Evolutionary conservation across 345 rosid genomes (phyloP).

Genomic region (Eucalyptus viminalis): DNA sequence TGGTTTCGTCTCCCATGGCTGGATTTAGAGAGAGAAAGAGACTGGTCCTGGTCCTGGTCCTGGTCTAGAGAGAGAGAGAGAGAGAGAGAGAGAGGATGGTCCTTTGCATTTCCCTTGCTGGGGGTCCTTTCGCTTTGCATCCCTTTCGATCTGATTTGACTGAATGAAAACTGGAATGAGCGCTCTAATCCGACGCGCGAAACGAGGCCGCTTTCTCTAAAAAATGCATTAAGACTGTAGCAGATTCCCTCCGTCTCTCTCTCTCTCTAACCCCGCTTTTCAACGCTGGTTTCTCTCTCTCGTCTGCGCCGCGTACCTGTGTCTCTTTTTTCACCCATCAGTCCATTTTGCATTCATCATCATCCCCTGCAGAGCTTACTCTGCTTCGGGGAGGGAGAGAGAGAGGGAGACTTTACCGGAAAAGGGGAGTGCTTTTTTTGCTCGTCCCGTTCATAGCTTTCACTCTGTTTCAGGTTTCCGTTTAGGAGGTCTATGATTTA

Average conservation of each 20-base stretch:
- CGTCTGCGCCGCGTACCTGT: neutral
- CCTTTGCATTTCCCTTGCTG: neutral
- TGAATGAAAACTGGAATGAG: neutral
- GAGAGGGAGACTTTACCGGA: neutral
- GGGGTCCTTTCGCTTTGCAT: neutral
- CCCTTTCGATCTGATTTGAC: neutral
- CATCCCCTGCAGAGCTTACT: neutral
- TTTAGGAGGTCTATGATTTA: neutral
- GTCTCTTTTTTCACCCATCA: neutral
- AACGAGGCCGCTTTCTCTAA: constrained; percentile 10
- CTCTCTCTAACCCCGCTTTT: neutral
- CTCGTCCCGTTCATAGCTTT: neutral
- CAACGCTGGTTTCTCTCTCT: neutral
- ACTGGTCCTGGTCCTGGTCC: neutral
- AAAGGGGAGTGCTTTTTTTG: neutral
- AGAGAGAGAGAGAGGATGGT: neutral
- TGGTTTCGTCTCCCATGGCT: neutral
- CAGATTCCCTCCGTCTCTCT: neutral
- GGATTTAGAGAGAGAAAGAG: neutral
- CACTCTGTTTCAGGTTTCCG: neutral
- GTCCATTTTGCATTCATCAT: neutral
- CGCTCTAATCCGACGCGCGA: constrained; percentile 3
- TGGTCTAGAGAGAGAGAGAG: neutral
- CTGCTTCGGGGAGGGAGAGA: neutral
- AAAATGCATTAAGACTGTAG: neutral